Evolutionary conservation across 176 grass and related monocot genomes (phyloP), one percentile per base, ranked within the genome.

Genomic region (Themeda triandra): DNA sequence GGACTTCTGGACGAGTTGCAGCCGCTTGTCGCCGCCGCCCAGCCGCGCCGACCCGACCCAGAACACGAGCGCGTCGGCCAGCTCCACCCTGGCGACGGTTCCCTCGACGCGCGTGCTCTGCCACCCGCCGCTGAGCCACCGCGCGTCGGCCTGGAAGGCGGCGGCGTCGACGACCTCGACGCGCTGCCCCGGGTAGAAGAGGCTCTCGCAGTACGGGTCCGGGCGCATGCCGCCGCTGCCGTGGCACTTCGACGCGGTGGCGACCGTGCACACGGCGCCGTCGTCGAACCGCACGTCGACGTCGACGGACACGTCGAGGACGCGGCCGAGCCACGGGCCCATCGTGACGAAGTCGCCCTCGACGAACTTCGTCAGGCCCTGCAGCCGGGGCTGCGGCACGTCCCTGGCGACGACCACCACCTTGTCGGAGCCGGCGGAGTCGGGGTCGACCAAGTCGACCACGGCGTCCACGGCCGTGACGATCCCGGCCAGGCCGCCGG

Each of bases 211-310:
- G 45, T 15, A 15, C 45, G 3, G 0, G 45, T 46, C 45, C 45
- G 4, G 45, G 45, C 4, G 45, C 45, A 46, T n/a, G n/a, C n/a
- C 0, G 45, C 45, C 45, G 13, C 45, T 2, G 45, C 45, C 5
- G 45, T 46, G 45, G 45, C 45, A 13, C 45, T 46, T 46, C 45
- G 45, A 5, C 45, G 15, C 45, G 45, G 17, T 11, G 2, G 27
- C 8, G 69, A 83, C 2, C 54, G 39, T 15, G 29, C 54, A 83
- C 14, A 48, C 24, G 8, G 83, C 73, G 24, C 82, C 73, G 31
- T 84, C 45, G 73, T 77, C 72, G 73, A 84, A 84, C 41, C 13
- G 2, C 42, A 84, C 45, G 60, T 84, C 45, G n/a, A 41, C 63
- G 10, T 66, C 45, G 4, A 56, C 1, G 17, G 31, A 29, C 6